Conservation (phyloP, 352 stramenopile genomes). For the Phytophthora fragariaefolia region DNA sequence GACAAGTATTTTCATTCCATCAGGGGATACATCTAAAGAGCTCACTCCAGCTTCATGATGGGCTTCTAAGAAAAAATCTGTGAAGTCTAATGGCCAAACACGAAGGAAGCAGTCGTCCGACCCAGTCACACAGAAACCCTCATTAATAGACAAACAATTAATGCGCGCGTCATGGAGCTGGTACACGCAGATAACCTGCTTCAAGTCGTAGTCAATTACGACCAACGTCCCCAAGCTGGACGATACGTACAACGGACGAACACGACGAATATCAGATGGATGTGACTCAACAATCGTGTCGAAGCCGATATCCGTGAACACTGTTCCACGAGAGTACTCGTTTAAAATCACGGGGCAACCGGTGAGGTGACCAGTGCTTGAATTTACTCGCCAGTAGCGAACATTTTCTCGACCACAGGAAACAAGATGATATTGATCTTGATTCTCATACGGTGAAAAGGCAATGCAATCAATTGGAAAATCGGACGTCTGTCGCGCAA, state of each 20-base stretch:
- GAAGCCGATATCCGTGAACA: constrained; percentile 89
- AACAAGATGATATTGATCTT: constrained; percentile 69
- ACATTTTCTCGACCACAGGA: constrained; percentile 92
- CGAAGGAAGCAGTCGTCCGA: constrained; percentile 88
- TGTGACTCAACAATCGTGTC: constrained; percentile 69
- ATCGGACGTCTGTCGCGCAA: constrained; percentile 88
- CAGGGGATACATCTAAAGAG: constrained; percentile 69
- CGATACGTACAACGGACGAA: constrained; percentile 79
- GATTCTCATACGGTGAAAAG: constrained; percentile 87
- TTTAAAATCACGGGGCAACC: constrained; percentile 89
- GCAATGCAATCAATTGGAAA: constrained; percentile 74
- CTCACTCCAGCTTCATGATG: constrained; percentile 78
- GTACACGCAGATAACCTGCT: constrained; percentile 89
- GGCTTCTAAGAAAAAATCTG: constrained; percentile 92
- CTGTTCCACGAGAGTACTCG: constrained; percentile 86
- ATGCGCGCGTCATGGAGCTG: constrained; percentile 89
- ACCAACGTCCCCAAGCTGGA: constrained; percentile 81
- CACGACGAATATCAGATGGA: constrained; percentile 56
- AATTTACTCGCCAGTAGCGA: constrained; percentile 89
- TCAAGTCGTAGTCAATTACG: constrained; percentile 84
- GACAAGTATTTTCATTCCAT: constrained; percentile 84
- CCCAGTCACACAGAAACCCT: constrained; percentile 91
- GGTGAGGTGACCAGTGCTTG: constrained; percentile 58
- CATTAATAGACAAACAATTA: constrained; percentile 84
- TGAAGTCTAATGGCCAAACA: constrained; percentile 93